A percentile compares a stretch with the other conserved stretches of the same genome.
Evolutionary conservation across 2,329 filamentous ascomycete species (phyloP).

Genomic region (Dissoconium aciculare): DNA sequence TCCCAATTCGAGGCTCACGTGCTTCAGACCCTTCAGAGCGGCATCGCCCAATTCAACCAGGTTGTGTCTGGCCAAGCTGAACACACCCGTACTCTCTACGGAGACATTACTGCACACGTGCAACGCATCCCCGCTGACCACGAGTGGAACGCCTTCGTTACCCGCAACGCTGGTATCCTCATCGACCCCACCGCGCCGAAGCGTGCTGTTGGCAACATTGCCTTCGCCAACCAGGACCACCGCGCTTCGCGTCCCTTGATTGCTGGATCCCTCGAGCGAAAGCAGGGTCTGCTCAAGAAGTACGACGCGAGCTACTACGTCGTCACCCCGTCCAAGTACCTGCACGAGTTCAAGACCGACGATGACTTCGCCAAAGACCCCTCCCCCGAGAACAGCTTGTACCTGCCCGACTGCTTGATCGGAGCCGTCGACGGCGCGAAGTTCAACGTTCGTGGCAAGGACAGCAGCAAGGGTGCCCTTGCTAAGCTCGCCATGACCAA

Average conservation of each 20-base stretch:
- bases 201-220: conserved; percentile 56
- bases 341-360: conserved; percentile 94
- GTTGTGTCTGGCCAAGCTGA: conserved; percentile 68
- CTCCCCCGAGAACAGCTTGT: conserved; percentile 73
- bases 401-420: conserved; percentile 76
- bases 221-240: conserved; percentile 82
- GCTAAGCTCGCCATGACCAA: conserved; percentile 65
- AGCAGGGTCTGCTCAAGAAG: conserved; percentile 71
- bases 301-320: conserved; percentile 79
- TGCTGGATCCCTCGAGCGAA: conserved; percentile 78
- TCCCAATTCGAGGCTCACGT: conserved; percentile 75
- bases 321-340: conserved; percentile 69
- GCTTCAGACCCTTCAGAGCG: conserved; percentile 65
- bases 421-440: conserved; percentile 60
- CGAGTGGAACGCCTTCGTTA: conserved; percentile 77
- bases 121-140: conserved; percentile 71
- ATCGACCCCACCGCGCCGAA: conserved; percentile 64
- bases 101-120: conserved; percentile 58
- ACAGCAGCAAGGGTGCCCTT: conserved; percentile 61
- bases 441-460: conserved; percentile 92
- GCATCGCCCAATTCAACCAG: conserved; percentile 69
- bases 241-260: conserved; percentile 64
- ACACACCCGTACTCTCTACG: conserved; percentile 64
- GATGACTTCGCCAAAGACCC: conserved; percentile 61
- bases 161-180: conserved; percentile 54